Evolutionary conservation across 2,329 filamentous ascomycete species (phyloP), one percentile per base, ranked within the genome.

Genomic region (Fusarium sulawesiense): DNA sequence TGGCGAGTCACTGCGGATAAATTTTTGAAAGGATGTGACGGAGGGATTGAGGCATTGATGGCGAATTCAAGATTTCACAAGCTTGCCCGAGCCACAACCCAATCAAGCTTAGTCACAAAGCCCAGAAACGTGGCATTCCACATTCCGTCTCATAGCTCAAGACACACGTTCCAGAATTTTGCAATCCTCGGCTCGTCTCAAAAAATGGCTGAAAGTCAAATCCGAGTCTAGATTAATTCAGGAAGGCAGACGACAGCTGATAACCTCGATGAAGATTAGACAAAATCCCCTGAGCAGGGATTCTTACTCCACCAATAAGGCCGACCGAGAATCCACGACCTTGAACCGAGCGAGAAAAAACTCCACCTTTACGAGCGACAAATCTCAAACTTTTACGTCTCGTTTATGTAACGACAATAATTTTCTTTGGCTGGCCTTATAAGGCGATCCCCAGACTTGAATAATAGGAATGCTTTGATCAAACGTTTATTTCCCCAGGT

Each of bases 391-490:
- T 60, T 42, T 75, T 75, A 75, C 73, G 70, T 75, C 55, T 48
- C 21, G 23, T 68, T 73, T 73, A 75, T 72, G 69, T 75, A 75
- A 75, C 73, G 32, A 34, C 64, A 66, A 70, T 14, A 16, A 10
- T 37, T 63, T 72, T 74, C 59, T 61, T 64, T 74, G 72, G 72
- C 49, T 66, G 62, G 56, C 59, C 51, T n/a, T 49, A 53, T 13
- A 16, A 18, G 10, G 44, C 23, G 56, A 66, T 64, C 73, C 66
- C 72, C 72, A 69, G 72, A 69, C 44, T 61, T 2, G 9, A 51
- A 51, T 51, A 57, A 55, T 42, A 58, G 48, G 40, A 30, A 54
- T 50, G n/a, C 29, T 18, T 34, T 32, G 20, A 23, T 30, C 29
- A 20, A 42, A 51, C 3, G 49, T 32, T 44, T 32, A 48, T 48